Conservation (phyloP, 108 stramenopile genomes). For the Skeletonema menzelii region DNA sequence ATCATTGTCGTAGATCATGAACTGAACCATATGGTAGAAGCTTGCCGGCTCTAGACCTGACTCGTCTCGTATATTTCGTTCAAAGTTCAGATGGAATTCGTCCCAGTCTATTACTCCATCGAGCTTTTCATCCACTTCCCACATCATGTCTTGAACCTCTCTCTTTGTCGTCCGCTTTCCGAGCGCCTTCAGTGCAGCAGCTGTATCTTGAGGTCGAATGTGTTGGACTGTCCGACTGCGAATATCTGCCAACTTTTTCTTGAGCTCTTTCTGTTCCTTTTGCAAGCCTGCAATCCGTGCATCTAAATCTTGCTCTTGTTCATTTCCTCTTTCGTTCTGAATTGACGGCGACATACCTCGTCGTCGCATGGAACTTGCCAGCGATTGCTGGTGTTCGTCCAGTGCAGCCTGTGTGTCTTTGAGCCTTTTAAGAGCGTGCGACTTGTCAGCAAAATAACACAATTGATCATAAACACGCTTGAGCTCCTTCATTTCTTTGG, state of each 20-base stretch:
- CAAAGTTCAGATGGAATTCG: conserved; percentile 85
- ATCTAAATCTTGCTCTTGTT: conserved; percentile 14
- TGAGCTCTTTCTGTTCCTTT: conserved; percentile 29
- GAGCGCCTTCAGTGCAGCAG: conserved; percentile 63
- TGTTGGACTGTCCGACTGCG: conserved; percentile 39
- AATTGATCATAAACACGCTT: conserved; percentile 52
- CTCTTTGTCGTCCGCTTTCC: conserved; percentile 62
- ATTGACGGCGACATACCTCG: conserved; percentile 12
- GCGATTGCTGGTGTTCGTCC: conserved; percentile 24
- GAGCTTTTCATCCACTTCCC: conserved; percentile 92
- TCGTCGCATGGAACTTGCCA: conserved; percentile 24
- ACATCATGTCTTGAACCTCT: conserved; percentile 88
- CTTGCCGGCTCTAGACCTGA: conserved; percentile 86
- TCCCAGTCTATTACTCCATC: conserved; percentile 90
- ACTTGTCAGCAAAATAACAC: conserved; percentile 52
- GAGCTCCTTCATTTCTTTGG: conserved; percentile 56
- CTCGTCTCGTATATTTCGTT: conserved; percentile 79
- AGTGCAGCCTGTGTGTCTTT: conserved; percentile 23
- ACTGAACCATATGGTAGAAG: conserved; percentile 86
- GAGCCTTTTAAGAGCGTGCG: conserved; percentile 33
- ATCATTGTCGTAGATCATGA: conserved; percentile 87
- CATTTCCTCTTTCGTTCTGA: background rate
- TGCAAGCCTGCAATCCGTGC: conserved; percentile 22
- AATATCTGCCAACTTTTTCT: conserved; percentile 30
- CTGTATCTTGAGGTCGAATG: conserved; percentile 62